Base-by-base conservation (phyloP, 1,284 basidiomycete species). In the Naganishia cerealis region DNA sequence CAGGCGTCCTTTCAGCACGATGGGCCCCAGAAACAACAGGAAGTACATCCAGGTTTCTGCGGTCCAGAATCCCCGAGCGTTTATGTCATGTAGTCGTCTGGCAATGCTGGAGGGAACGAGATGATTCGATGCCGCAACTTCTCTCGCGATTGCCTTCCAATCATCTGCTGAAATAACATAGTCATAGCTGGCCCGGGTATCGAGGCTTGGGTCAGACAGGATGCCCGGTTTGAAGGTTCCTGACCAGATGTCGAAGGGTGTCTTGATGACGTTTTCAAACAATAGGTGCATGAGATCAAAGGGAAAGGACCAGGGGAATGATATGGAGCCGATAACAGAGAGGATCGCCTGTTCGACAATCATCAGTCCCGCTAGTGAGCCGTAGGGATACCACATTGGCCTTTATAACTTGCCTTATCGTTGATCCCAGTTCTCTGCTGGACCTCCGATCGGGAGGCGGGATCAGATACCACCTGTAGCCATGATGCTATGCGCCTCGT, bases 181-280 rank as follows among this genome's bases (percentile, higher is more conserved):
- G n/a, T n/a, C n/a, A n/a, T n/a, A n/a, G n/a, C n/a, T n/a, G n/a
- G n/a, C n/a, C n/a, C n/a, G n/a, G n/a, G n/a, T n/a, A n/a, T n/a
- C n/a, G n/a, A n/a, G n/a, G n/a, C n/a, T n/a, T n/a, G n/a, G n/a
- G n/a, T n/a, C n/a, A n/a, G n/a, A n/a, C n/a, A n/a, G n/a, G n/a
- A n/a, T n/a, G n/a, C n/a, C n/a, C n/a, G n/a, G n/a, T n/a, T n/a
- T n/a, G n/a, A n/a, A n/a, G n/a, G n/a, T n/a, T n/a, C n/a, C n/a
- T n/a, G n/a, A n/a, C n/a, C n/a, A 56, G 9, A 33, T 13, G 1
- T 40, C 39, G 10, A 58, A 40, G 9, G 48, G 33, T 2, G 26
- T 15, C 33, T 59, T 59, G 42, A 59, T 59, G 0, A 59, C 33
- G 26, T 59, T 59, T 59, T 59, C 43, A 18, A 29, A 59, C 12